Evolutionary conservation across 1,284 basidiomycete genomes (phyloP).

Genomic region (Austroboletus novae-zelandiae): DNA sequence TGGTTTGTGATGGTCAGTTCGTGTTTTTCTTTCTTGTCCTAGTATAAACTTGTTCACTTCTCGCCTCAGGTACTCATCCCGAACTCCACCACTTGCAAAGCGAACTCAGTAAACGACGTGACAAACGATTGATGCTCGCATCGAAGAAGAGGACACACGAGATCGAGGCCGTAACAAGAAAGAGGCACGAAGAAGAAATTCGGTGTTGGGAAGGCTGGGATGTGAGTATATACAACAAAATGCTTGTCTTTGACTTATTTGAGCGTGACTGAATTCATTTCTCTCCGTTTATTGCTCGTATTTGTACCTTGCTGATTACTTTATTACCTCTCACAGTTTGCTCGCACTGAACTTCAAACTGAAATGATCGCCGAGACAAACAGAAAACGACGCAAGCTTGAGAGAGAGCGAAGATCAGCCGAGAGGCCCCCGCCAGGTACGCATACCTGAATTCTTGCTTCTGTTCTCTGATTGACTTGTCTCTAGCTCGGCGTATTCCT

Average conservation of each 20-base stretch:
- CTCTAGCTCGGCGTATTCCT: slow-evolving; percentile 49
- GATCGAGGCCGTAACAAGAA: slow-evolving; percentile 52
- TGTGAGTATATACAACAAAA: slow-evolving; percentile 37
- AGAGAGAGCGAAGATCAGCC: slow-evolving; percentile 72
- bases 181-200: slow-evolving; percentile 58
- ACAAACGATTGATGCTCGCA: slow-evolving; percentile 72
- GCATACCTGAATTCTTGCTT: slow-evolving; percentile 7
- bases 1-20: slow-evolving; percentile 61
- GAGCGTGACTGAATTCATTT: neutral
- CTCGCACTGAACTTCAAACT: slow-evolving; percentile 72
- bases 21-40: neutral
- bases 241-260: slow-evolving; percentile 2
- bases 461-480: slow-evolving; percentile 1
- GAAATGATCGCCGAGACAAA: slow-evolving; percentile 83
- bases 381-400: slow-evolving; percentile 74
- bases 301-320: slow-evolving; percentile 7
- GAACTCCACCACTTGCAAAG: slow-evolving; percentile 77
- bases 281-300: slow-evolving; percentile 3
- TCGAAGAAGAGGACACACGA: slow-evolving; percentile 68
- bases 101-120: slow-evolving; percentile 69
- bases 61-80: slow-evolving; percentile 68
- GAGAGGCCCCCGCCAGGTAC: slow-evolving; percentile 74
- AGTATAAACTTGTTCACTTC: slow-evolving; percentile 4
- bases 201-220: slow-evolving; percentile 78
- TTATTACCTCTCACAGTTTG: slow-evolving; percentile 40